These are phyloP conservation scores for Suillus ampliporus DNA, from an alignment of 768 basidiomycete species.

Conservation along the genomic window DNA sequence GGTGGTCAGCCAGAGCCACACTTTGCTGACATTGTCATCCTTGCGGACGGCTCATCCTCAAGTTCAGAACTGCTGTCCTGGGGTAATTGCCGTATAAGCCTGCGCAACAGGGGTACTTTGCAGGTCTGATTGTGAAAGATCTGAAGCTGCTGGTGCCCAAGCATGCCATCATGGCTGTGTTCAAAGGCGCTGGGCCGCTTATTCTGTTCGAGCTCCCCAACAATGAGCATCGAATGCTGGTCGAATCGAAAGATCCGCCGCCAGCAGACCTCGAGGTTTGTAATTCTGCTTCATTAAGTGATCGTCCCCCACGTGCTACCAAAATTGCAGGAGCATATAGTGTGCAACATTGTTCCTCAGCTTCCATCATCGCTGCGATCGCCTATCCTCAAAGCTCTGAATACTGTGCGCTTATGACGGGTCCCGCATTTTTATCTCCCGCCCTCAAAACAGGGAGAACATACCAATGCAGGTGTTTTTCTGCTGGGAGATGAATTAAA, in stretches of 20 bases:
- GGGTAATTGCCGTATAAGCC: slow-evolving; percentile 50
- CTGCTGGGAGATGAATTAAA: slow-evolving; percentile 93
- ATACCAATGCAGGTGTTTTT: slow-evolving; percentile 64
- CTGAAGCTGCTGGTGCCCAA: slow-evolving; percentile 66
- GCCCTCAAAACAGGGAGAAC: slow-evolving; percentile 62
- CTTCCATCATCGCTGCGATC: slow-evolving; percentile 70
- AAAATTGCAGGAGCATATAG: slow-evolving; percentile 58
- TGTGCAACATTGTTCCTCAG: slow-evolving; percentile 70
- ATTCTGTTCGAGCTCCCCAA: slow-evolving; percentile 85
- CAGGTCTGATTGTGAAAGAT: slow-evolving; percentile 82
- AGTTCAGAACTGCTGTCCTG: slow-evolving; percentile 72
- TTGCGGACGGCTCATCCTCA: slow-evolving; percentile 91
- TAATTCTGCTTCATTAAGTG: neutral
- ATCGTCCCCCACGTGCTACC: slow-evolving; percentile 7
- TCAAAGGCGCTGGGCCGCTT: slow-evolving; percentile 79
- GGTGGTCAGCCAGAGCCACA: slow-evolving; percentile 52
- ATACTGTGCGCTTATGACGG: slow-evolving; percentile 73
- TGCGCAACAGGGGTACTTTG: slow-evolving; percentile 70
- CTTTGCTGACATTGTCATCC: slow-evolving; percentile 72
- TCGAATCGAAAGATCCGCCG: slow-evolving; percentile 80
- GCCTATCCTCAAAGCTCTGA: slow-evolving; percentile 64
- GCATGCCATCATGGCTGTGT: slow-evolving; percentile 78
- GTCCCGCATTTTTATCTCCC: slow-evolving; percentile 95
- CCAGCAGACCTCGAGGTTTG: slow-evolving; percentile 74
- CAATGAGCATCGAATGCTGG: slow-evolving; percentile 85